Evolutionary conservation across 2,329 filamentous ascomycete genomes (phyloP).

Genomic region (Alternaria sp.): DNA sequence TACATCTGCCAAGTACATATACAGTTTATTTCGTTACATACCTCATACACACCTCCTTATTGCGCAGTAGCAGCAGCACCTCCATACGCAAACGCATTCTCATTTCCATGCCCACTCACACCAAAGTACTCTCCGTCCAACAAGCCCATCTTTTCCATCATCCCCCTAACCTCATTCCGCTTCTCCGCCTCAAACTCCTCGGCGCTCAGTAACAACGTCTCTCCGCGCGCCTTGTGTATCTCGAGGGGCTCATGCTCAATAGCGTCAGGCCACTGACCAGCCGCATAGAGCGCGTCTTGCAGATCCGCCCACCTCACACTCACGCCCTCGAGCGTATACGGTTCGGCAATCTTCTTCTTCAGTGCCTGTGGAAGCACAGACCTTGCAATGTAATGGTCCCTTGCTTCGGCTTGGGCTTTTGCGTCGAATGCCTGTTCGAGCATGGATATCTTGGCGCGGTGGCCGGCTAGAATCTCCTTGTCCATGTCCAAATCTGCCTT

Average conservation of each 20-base stretch:
- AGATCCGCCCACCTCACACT: conserved; percentile 46
- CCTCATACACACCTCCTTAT: background rate
- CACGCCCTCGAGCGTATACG: conserved; percentile 39
- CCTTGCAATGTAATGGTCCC: conserved; percentile 33
- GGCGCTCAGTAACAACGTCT: conserved; percentile 20
- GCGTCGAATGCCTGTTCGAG: conserved; percentile 37
- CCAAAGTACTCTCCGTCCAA: background rate
- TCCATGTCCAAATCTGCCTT: conserved; percentile 20
- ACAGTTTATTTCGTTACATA: conserved; percentile 3
- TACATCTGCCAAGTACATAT: background rate
- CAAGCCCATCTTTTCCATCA: conserved; percentile 21
- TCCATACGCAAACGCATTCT: background rate
- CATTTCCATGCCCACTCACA: background rate
- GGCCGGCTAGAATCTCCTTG: conserved; percentile 18
- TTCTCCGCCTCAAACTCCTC: conserved; percentile 33
- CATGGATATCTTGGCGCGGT: conserved; percentile 21
- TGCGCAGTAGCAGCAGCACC: too few species aligned
- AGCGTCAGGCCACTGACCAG: conserved; percentile 28
- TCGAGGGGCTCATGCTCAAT: conserved; percentile 34
- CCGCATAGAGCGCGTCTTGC: conserved; percentile 41
- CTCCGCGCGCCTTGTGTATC: conserved; percentile 20
- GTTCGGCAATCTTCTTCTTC: conserved; percentile 26
- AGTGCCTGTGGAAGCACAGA: conserved; percentile 33
- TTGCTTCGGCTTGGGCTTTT: conserved; percentile 19
- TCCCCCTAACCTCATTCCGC: conserved; percentile 23